phyloP scores from a whole-genome alignment of 352 stramenopile genomes.

The Phytopythium cucurbitacearum region DNA sequence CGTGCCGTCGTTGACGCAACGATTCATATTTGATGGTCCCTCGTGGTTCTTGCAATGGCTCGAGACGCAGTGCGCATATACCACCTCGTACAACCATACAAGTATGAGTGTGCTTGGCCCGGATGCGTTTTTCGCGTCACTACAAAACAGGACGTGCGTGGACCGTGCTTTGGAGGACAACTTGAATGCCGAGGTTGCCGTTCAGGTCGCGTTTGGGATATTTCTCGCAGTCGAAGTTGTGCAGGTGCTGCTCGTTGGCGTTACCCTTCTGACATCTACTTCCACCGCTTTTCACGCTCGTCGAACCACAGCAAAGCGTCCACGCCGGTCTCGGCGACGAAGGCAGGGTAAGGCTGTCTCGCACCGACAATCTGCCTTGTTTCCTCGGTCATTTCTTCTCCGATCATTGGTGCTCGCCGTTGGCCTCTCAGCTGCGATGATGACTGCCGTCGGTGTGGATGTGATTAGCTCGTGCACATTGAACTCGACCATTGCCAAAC shows the following conservation, averaged over 20 bases:
- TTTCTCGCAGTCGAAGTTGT: conserved; percentile 5
- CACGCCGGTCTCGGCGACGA: not conserved
- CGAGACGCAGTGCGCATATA: conserved; percentile 14
- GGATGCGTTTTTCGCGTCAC: conserved; percentile 23
- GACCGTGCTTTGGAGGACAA: conserved; percentile 1
- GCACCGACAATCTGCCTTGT: too few species aligned
- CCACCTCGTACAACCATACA: not conserved
- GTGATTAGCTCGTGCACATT: too few species aligned
- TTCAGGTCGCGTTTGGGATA: not conserved
- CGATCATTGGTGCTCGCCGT: too few species aligned
- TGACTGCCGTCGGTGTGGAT: too few species aligned
- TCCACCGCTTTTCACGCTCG: not conserved
- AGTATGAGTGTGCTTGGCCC: conserved; percentile 5
- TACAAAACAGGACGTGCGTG: conserved; percentile 17
- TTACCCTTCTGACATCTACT: conserved; percentile 6
- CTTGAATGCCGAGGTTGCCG: conserved; percentile 2
- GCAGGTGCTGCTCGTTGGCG: conserved; percentile 5
- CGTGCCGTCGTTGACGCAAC: conserved; percentile 35
- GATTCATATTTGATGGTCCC: conserved; percentile 45
- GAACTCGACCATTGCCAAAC: too few species aligned
- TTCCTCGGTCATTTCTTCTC: too few species aligned
- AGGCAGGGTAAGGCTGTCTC: too few species aligned
- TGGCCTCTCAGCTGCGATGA: too few species aligned
- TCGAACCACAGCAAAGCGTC: not conserved
- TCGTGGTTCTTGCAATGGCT: conserved; percentile 41